Base-by-base conservation (phyloP, 2,329 filamentous ascomycete species). In the Geoglossum cookeanum region DNA sequence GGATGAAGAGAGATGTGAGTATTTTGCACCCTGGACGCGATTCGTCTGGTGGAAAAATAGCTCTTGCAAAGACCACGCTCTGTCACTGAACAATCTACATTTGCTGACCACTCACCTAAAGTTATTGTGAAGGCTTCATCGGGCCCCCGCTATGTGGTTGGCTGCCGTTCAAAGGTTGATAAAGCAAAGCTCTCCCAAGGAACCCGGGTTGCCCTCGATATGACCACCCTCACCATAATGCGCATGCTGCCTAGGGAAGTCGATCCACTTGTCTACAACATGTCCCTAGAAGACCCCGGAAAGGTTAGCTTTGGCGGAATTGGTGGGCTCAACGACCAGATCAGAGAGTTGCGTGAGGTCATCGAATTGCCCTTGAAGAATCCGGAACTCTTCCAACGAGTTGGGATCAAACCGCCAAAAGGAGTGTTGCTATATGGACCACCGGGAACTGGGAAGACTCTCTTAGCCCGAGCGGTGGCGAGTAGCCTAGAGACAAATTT, bases 171-270 rank as follows among this genome's bases (percentile, higher is more conserved):
- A 61, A 98, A 98, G 74, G 92, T 98, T 67, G 92, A 98, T 76
- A 96, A 94, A 75, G 75, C 78, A 61, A 97, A 96, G 77, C 76
- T 98, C 69, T 98, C 97, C 79, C 92, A 98, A 73, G 94, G 94
- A 65, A 96, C 91, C 32, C 87, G 92, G 67, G 92, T 98, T 57
- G 91, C 92, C 37, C 83, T 98, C 59, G 92, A 98, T 68, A 98
- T 98, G 92, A 98, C 92, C 55, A 98, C 92, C 22, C 85, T 98
- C 64, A 98, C 92, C 60, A 98, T 98, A 72, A 98, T 98, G 92
- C 87, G 92, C 67, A 98, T 98, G 92, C 78, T 98, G 52, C 94
- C 92, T 59, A 85, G 92, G 70, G 92, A 98, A 75, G 94, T 98
- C 68, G 92, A 98, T 68, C 92, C 92, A 22, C 78, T 98, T 63